These are phyloP conservation scores for Amanita pallidorosea DNA, from an alignment of 768 basidiomycete genomes.

Conservation along the genomic window DNA sequence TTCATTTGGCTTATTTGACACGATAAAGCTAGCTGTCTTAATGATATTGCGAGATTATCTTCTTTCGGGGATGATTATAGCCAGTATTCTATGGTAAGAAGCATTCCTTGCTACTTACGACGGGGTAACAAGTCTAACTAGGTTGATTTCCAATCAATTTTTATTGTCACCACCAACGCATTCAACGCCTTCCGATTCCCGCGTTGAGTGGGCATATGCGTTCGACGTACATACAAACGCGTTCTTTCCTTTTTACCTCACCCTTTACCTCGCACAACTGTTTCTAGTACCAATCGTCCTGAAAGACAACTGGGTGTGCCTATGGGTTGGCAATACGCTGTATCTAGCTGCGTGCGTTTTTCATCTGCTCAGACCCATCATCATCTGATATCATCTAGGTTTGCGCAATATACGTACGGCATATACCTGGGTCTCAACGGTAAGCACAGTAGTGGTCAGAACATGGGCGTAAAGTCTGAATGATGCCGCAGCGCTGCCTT, in stretches of 20 bases:
- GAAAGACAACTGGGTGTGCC: constrained; percentile 85
- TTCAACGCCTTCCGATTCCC: constrained; percentile 56
- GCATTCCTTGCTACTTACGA: constrained; percentile 6
- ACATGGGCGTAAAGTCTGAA: constrained; percentile 3
- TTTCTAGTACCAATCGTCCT: constrained; percentile 78
- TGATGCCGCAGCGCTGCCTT: constrained; percentile 68
- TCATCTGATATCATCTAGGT: constrained; percentile 29
- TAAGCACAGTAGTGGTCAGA: constrained; percentile 18
- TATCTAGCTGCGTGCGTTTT: constrained; percentile 75
- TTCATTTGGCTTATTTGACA: constrained; percentile 43
- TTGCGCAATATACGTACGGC: constrained; percentile 87
- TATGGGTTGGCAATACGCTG: constrained; percentile 86
- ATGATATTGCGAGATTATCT: constrained; percentile 92
- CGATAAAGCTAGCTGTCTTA: constrained; percentile 54
- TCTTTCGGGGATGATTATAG: constrained; percentile 59
- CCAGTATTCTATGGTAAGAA: constrained; percentile 68
- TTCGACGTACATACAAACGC: constrained; percentile 97
- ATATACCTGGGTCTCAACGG: constrained; percentile 81
- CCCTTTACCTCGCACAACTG: constrained; percentile 82
- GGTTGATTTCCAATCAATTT: constrained; percentile 63
- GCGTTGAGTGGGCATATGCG: constrained; percentile 88
- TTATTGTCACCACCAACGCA: constrained; percentile 66
- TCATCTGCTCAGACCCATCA: background rate
- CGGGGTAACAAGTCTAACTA: constrained; percentile 16
- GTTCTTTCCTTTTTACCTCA: constrained; percentile 90